phyloP scores from a whole-genome alignment of 2,329 filamentous ascomycete species.

The Trichoderma cornu-damae region DNA sequence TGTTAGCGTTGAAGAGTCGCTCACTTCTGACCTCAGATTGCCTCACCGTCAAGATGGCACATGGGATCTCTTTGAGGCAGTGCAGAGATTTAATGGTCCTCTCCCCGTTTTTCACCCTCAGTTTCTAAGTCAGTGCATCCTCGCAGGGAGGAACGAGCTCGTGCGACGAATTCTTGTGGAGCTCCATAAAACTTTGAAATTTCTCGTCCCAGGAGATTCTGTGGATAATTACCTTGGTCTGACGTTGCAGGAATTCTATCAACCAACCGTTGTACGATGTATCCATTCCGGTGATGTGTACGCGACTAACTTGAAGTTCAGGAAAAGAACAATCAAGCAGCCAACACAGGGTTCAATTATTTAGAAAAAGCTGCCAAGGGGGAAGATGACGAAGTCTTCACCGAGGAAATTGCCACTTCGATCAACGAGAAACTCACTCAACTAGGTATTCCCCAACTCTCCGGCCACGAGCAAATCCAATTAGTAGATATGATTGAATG shows the following conservation, averaged over 20 bases:
- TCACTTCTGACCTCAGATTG: conserved; percentile 49
- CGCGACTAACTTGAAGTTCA: background rate
- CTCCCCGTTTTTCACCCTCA: conserved; percentile 90
- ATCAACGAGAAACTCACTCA: conserved; percentile 74
- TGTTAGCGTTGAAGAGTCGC: conserved; percentile 58
- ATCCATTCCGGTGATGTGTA: background rate
- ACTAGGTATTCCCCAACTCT: conserved; percentile 71
- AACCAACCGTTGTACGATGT: background rate
- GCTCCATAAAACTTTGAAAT: conserved; percentile 73
- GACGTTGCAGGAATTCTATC: conserved; percentile 55
- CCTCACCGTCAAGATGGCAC: conserved; percentile 45
- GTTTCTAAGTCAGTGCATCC: conserved; percentile 78
- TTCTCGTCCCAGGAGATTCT: conserved; percentile 72
- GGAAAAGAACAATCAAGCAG: background rate
- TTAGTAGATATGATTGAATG: conserved; percentile 82
- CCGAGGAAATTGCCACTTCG: conserved; percentile 61
- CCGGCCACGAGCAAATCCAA: conserved; percentile 80
- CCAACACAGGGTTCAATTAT: background rate
- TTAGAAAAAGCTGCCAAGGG: background rate
- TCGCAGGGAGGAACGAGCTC: conserved; percentile 67
- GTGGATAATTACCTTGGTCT: conserved; percentile 74
- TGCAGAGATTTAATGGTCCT: conserved; percentile 78
- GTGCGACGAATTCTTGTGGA: conserved; percentile 69
- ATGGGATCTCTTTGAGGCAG: conserved; percentile 73
- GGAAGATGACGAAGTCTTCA: conserved; percentile 49